A percentile compares a stretch with the other conserved stretches of the same genome.
These are phyloP conservation scores for Gracilariopsis chorda DNA, from an alignment of 23 red algal species.

Conservation along the genomic window DNA sequence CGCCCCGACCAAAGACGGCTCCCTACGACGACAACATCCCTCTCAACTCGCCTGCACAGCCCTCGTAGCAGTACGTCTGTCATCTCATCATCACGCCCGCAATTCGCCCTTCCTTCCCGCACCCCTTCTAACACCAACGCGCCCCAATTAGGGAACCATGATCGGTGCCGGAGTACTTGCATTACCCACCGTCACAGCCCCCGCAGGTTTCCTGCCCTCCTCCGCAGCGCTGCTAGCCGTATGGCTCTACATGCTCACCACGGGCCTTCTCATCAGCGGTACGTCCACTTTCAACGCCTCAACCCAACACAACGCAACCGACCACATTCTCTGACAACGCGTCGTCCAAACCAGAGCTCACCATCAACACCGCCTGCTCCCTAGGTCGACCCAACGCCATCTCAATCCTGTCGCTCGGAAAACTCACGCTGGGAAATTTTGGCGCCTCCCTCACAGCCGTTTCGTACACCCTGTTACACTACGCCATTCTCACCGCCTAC, in stretches of 20 bases:
- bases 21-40: background rate
- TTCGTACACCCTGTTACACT: constrained; percentile 59
- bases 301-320: background rate
- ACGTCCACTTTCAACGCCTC: background rate
- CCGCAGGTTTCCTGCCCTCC: constrained; percentile 62
- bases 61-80: constrained; percentile 18
- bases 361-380: constrained; percentile 42
- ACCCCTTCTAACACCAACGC: background rate
- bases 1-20: background rate
- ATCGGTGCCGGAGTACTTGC: constrained; percentile 89
- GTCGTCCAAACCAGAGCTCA: background rate
- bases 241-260: constrained; percentile 64
- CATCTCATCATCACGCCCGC: background rate
- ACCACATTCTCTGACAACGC: background rate
- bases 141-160: constrained; percentile 70
- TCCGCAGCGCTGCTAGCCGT: constrained; percentile 31
- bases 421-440: constrained; percentile 33
- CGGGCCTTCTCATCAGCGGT: constrained; percentile 66
- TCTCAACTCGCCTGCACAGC: constrained; percentile 38
- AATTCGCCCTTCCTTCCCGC: background rate
- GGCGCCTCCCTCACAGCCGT: constrained; percentile 16
- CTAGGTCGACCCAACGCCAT: constrained; percentile 37
- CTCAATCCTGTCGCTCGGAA: constrained; percentile 63
- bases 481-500: constrained; percentile 80
- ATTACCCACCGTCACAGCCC: constrained; percentile 58